A percentile compares a stretch with the other conserved stretches of the same genome.
Evolutionary conservation across 176 grass and related monocot species (phyloP).

Genomic region (Carex pumila): DNA sequence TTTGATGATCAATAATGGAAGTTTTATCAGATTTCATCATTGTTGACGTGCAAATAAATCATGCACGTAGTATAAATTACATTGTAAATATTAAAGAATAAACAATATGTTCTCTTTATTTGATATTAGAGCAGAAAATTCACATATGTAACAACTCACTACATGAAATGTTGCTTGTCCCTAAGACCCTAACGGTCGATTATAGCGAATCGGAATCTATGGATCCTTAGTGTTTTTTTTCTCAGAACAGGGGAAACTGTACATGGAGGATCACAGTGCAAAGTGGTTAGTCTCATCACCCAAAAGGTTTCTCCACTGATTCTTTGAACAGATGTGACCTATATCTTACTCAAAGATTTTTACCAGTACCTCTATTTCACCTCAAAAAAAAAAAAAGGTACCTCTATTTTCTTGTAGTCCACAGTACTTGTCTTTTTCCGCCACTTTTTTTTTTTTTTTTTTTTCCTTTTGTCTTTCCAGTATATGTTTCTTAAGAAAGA

Average conservation of each 20-base stretch:
- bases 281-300: constrained; percentile 8
- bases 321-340: neutral
- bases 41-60: too few relatives aligned
- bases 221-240: neutral
- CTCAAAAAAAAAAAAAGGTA: too few relatives aligned
- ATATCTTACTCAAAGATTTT: constrained; percentile 1
- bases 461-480: neutral
- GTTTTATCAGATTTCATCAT: too few relatives aligned
- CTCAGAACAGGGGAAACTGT: neutral
- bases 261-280: constrained; percentile 1
- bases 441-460: neutral
- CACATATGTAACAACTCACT: neutral
- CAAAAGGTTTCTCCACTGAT: neutral
- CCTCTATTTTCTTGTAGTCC: neutral
- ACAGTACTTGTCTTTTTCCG: neutral
- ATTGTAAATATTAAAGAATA: too few relatives aligned
- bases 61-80: too few relatives aligned
- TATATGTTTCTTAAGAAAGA: too few relatives aligned
- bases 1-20: too few relatives aligned
- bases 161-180: neutral
- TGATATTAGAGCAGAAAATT: too few relatives aligned
- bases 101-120: too few relatives aligned
- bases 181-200: neutral
- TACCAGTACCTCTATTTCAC: neutral
- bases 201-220: neutral